Conservation (phyloP, 176 grass and related monocot genomes). For the Otatea glauca region DNA sequence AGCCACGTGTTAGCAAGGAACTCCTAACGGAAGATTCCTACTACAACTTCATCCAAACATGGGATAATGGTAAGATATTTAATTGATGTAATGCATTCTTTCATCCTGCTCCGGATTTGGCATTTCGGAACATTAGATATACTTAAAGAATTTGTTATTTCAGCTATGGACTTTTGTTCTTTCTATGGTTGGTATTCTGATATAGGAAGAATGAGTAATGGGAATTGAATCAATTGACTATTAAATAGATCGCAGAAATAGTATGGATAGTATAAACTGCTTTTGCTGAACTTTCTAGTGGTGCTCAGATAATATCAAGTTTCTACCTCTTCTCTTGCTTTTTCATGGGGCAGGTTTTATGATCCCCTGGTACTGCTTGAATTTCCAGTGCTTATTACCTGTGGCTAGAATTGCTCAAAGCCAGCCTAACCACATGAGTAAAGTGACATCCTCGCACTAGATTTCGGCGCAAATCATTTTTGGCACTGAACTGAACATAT, state of each 20-base stretch:
- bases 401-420: background rate
- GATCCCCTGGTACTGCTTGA: background rate
- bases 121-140: slow-evolving; percentile 9
- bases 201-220: slow-evolving; percentile 9
- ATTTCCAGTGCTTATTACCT: background rate
- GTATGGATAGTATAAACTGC: background rate
- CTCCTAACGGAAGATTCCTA: slow-evolving; percentile 62
- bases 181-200: slow-evolving; percentile 15
- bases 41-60: slow-evolving; percentile 79
- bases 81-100: slow-evolving; percentile 8
- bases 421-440: background rate
- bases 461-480: slow-evolving; percentile 1
- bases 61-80: slow-evolving; percentile 81
- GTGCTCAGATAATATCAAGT: background rate
- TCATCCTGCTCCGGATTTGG: slow-evolving; percentile 14
- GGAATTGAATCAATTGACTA: background rate
- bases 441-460: background rate
- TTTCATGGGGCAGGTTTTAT: background rate
- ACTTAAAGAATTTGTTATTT: background rate
- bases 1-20: slow-evolving; percentile 82
- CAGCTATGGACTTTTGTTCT: background rate
- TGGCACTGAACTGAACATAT: background rate
- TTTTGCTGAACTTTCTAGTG: slow-evolving; percentile 21
- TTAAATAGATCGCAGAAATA: background rate
- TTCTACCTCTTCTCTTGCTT: background rate